Conservation (phyloP, 192 early-diverging fungal genomes). For the Coemansia pectinata region DNA sequence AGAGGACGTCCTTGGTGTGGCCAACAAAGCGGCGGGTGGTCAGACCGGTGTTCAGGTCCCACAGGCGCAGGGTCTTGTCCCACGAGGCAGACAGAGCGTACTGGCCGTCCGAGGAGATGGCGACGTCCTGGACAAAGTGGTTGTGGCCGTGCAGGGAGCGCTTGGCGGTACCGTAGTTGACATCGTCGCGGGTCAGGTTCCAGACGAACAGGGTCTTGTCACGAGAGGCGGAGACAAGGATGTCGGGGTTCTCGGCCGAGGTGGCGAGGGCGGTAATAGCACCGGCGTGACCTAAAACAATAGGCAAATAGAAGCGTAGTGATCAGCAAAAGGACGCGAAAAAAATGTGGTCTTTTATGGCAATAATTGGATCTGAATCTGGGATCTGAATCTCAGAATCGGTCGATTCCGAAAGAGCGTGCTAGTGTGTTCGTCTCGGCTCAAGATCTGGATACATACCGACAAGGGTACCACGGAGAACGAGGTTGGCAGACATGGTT, state of each 20-base stretch:
- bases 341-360: neutral
- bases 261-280: constrained; percentile 99
- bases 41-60: constrained; percentile 94
- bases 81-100: constrained; percentile 98
- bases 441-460: constrained; percentile 33
- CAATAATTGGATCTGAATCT: neutral
- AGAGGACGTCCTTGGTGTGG: constrained; percentile 97
- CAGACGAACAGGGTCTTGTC: constrained; percentile 99
- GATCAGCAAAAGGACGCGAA: neutral
- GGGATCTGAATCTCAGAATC: neutral
- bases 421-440: neutral
- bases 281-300: constrained; percentile 70
- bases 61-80: constrained; percentile 99
- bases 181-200: constrained; percentile 92
- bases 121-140: constrained; percentile 99
- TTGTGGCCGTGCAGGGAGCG: constrained; percentile 96
- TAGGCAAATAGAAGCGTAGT: neutral
- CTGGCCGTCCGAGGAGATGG: constrained; percentile 98
- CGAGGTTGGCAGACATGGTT: constrained; percentile 56
- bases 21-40: constrained; percentile 97
- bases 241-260: constrained; percentile 92
- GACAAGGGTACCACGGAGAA: constrained; percentile 55
- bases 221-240: constrained; percentile 96
- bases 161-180: constrained; percentile 87
- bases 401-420: neutral